Percentiles rank a stretch among this genome's conserved stretches.
Evolutionary conservation across 139 green algal genomes (phyloP).

Genomic region (Chlorella vulgaris): DNA sequence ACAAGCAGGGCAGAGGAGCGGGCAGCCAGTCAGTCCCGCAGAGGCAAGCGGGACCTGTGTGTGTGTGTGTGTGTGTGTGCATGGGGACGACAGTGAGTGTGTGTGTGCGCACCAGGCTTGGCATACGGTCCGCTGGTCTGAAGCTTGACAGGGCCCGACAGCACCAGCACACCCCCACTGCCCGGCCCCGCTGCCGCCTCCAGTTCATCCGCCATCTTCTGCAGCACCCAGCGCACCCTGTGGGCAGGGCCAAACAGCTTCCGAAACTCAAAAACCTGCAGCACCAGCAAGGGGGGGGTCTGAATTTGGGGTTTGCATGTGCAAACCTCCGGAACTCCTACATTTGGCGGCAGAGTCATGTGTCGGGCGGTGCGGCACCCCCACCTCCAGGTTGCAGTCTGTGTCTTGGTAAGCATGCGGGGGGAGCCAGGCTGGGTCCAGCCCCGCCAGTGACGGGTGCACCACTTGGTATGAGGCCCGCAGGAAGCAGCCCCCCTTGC

Average conservation of each 20-base stretch:
- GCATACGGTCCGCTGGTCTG: too few species aligned
- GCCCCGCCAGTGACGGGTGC: conserved; percentile 8
- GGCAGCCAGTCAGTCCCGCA: too few species aligned
- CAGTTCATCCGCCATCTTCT: background rate
- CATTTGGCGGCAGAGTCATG: too few species aligned
- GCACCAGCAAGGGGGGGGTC: background rate
- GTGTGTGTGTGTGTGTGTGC: too few species aligned
- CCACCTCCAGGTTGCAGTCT: conserved; percentile 1
- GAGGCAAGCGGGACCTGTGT: background rate
- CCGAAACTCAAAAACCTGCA: conserved; percentile 7
- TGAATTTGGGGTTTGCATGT: too few species aligned
- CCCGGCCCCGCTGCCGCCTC: too few species aligned
- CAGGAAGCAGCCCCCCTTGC: background rate
- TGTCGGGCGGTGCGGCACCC: background rate
- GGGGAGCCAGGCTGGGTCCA: conserved; percentile 5
- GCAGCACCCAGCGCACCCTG: background rate
- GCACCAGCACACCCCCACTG: background rate
- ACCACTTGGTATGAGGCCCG: background rate
- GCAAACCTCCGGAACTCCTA: too few species aligned
- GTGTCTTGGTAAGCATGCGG: background rate
- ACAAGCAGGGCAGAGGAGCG: too few species aligned
- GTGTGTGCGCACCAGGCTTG: too few species aligned
- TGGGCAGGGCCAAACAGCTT: background rate
- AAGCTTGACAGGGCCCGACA: background rate
- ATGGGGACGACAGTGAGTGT: too few species aligned